Conservation (phyloP, 306 rosid species). For the Coriaria nepalensis region DNA sequence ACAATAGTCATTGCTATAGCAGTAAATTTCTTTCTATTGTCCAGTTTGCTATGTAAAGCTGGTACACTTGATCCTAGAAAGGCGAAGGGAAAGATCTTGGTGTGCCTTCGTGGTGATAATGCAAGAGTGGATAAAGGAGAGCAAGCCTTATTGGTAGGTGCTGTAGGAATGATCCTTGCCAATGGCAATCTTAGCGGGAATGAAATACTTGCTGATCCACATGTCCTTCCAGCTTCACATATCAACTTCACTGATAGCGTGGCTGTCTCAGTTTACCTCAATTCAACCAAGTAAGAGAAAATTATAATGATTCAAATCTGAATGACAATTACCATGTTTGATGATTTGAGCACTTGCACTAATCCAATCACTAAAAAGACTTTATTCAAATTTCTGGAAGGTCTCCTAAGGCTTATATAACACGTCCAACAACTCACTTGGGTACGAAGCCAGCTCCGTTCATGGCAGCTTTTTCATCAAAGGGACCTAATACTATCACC, state of each 20-base stretch:
- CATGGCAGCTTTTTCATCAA: slow-evolving; percentile 93
- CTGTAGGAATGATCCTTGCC: slow-evolving; percentile 80
- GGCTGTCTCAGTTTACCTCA: slow-evolving; percentile 34
- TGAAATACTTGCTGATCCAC: slow-evolving; percentile 80
- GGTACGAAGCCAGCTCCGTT: slow-evolving; percentile 70
- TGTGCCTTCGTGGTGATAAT: slow-evolving; percentile 69
- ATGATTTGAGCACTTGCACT: no score
- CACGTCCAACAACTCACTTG: slow-evolving; percentile 38
- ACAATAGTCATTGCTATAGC: background rate
- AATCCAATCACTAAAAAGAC: no score
- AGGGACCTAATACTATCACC: slow-evolving; percentile 54
- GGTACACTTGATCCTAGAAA: slow-evolving; percentile 64
- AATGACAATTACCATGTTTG: no score
- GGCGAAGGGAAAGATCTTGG: slow-evolving; percentile 70
- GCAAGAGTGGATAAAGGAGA: slow-evolving; percentile 86
- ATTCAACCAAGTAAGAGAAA: slow-evolving; percentile 65
- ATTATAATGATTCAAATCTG: slow-evolving; percentile 3
- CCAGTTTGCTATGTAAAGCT: slow-evolving; percentile 62
- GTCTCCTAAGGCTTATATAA: slow-evolving; percentile 54
- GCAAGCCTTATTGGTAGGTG: slow-evolving; percentile 66
- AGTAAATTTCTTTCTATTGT: background rate
- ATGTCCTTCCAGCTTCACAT: slow-evolving; percentile 77
- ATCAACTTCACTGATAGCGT: slow-evolving; percentile 42
- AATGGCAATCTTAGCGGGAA: slow-evolving; percentile 42
- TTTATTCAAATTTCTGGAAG: slow-evolving; percentile 22